Percentiles rank a stretch among this genome's conserved stretches.
phyloP scores from a whole-genome alignment of 2,329 filamentous ascomycete species.

The Metarhizium album region DNA sequence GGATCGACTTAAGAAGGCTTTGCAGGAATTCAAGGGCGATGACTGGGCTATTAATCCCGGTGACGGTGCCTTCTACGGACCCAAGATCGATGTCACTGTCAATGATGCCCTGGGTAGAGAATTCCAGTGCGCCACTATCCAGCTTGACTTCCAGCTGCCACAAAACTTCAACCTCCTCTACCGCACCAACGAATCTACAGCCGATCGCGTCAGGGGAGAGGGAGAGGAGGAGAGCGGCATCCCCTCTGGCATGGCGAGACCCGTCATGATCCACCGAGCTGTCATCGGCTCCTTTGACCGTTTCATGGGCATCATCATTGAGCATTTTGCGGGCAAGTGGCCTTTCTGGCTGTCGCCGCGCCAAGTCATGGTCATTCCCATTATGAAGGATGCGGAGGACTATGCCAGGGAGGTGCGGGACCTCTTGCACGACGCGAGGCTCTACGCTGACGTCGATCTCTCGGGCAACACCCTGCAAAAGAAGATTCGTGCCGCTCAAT shows the following conservation, averaged over 20 bases:
- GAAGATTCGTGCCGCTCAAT: background rate
- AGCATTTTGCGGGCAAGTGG: background rate
- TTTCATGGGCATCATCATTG: background rate
- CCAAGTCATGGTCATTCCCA: slow-evolving; percentile 1
- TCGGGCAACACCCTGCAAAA: background rate
- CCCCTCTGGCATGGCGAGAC: background rate
- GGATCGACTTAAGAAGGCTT: background rate
- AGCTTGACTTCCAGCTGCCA: background rate
- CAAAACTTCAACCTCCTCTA: background rate
- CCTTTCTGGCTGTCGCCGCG: background rate
- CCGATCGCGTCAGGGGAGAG: background rate
- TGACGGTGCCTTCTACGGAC: background rate
- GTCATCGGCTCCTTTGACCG: background rate
- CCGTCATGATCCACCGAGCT: background rate
- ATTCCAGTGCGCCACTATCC: background rate
- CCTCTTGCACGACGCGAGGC: background rate
- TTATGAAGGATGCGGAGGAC: background rate
- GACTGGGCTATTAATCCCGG: background rate
- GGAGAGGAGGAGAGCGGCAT: background rate
- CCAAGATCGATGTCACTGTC: background rate
- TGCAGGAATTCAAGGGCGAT: background rate
- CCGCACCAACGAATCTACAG: background rate
- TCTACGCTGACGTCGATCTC: background rate
- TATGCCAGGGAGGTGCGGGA: background rate
- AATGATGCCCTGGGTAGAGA: background rate